Evolutionary conservation across 164 flowering plant genomes (phyloP).

Genomic region (Magnolia sinica): DNA sequence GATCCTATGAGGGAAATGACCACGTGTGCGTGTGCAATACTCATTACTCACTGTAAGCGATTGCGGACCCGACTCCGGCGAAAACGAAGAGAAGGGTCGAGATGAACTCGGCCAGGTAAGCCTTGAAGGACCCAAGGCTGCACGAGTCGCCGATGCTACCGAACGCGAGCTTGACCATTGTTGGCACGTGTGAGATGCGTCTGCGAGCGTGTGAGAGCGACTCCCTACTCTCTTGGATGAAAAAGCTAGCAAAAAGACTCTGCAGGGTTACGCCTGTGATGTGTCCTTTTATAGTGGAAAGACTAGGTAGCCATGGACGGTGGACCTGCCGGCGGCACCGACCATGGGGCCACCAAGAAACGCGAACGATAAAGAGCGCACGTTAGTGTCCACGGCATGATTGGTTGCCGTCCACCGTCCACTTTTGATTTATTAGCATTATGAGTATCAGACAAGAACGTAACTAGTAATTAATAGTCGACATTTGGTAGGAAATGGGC

Average conservation of each 20-base stretch:
- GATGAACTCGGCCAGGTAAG: slow-evolving; percentile 64
- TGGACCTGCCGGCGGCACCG: slow-evolving; percentile 51
- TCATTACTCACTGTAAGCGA: slow-evolving; percentile 46
- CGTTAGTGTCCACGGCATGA: slow-evolving; percentile 5
- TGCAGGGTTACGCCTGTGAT: background rate
- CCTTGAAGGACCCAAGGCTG: slow-evolving; percentile 44
- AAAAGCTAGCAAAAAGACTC: background rate
- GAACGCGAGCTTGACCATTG: slow-evolving; percentile 57
- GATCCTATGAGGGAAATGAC: too few relatives aligned
- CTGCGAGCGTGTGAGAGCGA: background rate
- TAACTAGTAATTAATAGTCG: slow-evolving; percentile 13
- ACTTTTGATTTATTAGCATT: slow-evolving; percentile 16
- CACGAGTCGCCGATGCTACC: slow-evolving; percentile 63
- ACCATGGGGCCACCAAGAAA: slow-evolving; percentile 22
- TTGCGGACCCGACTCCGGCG: slow-evolving; percentile 79
- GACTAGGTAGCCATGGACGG: background rate
- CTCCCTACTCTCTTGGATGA: background rate
- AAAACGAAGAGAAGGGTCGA: slow-evolving; percentile 72
- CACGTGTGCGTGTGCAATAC: too few relatives aligned
- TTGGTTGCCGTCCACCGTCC: slow-evolving; percentile 35
- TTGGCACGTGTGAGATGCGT: background rate
- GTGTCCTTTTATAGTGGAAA: slow-evolving; percentile 15
- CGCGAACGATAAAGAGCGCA: slow-evolving; percentile 7
- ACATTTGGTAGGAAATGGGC: background rate
- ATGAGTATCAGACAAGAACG: slow-evolving; percentile 12